Evolutionary conservation across 2,329 filamentous ascomycete species (phyloP), one percentile per base, ranked within the genome.

Genomic region (Colletotrichum costaricense): DNA sequence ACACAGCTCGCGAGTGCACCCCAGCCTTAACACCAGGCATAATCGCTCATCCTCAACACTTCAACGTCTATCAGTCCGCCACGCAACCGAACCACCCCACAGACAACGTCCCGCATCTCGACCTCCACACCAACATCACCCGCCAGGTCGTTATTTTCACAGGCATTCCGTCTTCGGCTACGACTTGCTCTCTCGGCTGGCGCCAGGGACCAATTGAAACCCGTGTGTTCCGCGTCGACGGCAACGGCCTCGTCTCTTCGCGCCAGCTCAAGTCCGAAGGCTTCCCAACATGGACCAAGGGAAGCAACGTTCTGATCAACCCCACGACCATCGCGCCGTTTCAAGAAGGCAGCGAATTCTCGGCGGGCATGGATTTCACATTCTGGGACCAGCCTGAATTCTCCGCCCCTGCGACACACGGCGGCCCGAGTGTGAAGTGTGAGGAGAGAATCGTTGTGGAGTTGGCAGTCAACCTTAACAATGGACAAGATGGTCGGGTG

Each of bases 171-270:
- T 49, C 76, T 0, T 52, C 42, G 0, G 81, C 81, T 6, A 78
- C 76, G 63, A 54, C 58, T 3, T 83, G 82, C 75, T 26, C 30
- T 1, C 74, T 83, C 8, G 66, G 71, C 19, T 83, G 82, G 82
- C 59, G 59, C 2, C 82, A 83, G 11, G 84, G 81, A 8, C 80
- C 79, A 8, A 80, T 76, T 68, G 81, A 78, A 67, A 79, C 82
- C 54, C 84, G 81, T 72, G 79, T 79, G 62, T 83, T 85, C 72
- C 79, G 80, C 71, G 82, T 84, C 71, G 75, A 78, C 16, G 77
- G 77, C 35, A 79, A 75, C 46, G 81, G 79, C 2, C 69, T 78
- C 19, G 62, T 70, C 30, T 70, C 67, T 54, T 70, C 67, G 30
- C 67, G 67, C 30, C 67, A 70, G 42, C 62, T 70, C 8, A 59